phyloP scores from a whole-genome alignment of 441 rosid species.

The Jatropha podagrica region DNA sequence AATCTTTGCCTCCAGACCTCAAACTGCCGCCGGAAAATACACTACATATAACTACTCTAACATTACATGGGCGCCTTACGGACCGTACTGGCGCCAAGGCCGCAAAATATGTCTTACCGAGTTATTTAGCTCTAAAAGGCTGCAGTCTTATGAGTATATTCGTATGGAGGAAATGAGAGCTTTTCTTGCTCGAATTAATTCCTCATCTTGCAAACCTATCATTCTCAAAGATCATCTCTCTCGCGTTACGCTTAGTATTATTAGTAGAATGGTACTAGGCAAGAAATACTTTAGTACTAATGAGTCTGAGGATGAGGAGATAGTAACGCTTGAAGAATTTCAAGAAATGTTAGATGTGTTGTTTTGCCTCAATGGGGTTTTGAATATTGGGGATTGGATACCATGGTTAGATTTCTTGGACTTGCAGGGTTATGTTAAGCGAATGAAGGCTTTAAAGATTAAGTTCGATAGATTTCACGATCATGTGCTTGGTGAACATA shows the following conservation, averaged over 20 bases:
- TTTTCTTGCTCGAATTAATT: slow-evolving; percentile 7
- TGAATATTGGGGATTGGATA: slow-evolving; percentile 40
- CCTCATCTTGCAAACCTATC: slow-evolving; percentile 20
- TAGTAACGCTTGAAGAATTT: slow-evolving; percentile 28
- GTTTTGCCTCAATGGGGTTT: slow-evolving; percentile 35
- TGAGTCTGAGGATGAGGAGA: not conserved
- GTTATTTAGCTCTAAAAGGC: slow-evolving; percentile 32
- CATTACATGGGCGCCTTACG: slow-evolving; percentile 43
- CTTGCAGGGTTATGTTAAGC: slow-evolving; percentile 33
- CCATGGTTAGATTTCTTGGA: slow-evolving; percentile 40
- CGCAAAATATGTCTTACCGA: slow-evolving; percentile 32
- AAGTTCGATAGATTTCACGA: slow-evolving; percentile 30
- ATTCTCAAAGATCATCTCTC: slow-evolving; percentile 34
- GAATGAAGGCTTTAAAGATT: slow-evolving; percentile 32
- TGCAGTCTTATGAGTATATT: slow-evolving; percentile 34
- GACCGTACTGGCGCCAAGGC: slow-evolving; percentile 42
- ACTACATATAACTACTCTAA: slow-evolving; percentile 32
- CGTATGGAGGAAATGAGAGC: slow-evolving; percentile 32
- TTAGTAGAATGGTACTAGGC: slow-evolving; percentile 37
- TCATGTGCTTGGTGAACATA: slow-evolving; percentile 32
- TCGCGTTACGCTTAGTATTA: slow-evolving; percentile 19
- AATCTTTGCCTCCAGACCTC: slow-evolving; percentile 34
- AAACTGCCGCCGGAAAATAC: slow-evolving; percentile 37
- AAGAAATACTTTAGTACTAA: slow-evolving; percentile 27
- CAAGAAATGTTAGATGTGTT: slow-evolving; percentile 35